Base-by-base conservation (phyloP, 1,284 basidiomycete species). In the Moesziomyces antarcticus region DNA sequence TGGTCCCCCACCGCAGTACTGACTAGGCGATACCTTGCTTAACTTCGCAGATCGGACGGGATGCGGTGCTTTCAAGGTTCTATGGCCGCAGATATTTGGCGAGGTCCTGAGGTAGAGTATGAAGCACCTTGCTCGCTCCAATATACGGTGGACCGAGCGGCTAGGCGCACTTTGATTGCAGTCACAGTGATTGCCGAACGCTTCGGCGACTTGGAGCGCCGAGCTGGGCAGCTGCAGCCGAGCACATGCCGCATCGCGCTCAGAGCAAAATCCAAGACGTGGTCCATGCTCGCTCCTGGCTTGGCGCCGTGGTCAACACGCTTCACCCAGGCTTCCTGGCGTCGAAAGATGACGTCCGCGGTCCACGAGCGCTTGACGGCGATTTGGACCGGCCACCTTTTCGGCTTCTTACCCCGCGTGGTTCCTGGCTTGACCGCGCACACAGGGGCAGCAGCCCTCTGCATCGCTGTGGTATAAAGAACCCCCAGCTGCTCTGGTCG, bases 1-100 rank as follows among this genome's bases (percentile, higher is more conserved):
- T n/a, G n/a, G n/a, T n/a, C 90, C 90, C 89, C 90, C 89, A 90
- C 89, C 89, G 87, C 90, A 89, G 89, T 91, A 91, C 90, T 91
- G 89, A 90, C 90, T 90, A 85, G 88, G 89, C 89, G 88, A 89
- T 88, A 90, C 89, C 88, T 87, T 87, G 88, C 87, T 91, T 91
- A 89, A 90, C 89, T 90, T 88, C 88, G 88, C 89, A 90, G 89
- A 90, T 90, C 89, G 84, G 89, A 90, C 89, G 88, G 90, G 89
- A 90, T 90, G 89, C 88, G 88, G 89, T 90, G 88, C 88, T 90
- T 90, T 90, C 89, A 88, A 86, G 88, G 88, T 89, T 89, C 89
- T 90, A 89, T 90, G 89, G 89, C 89, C 89, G 87, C 89, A 88
- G 89, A 90, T 90, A 10, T 30, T 30, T 1, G 11, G 2, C 30